Percentiles rank a stretch among this genome's conserved stretches.
phyloP scores from a whole-genome alignment of 2,329 filamentous ascomycete genomes.

The Trichocomaceae sp. region DNA sequence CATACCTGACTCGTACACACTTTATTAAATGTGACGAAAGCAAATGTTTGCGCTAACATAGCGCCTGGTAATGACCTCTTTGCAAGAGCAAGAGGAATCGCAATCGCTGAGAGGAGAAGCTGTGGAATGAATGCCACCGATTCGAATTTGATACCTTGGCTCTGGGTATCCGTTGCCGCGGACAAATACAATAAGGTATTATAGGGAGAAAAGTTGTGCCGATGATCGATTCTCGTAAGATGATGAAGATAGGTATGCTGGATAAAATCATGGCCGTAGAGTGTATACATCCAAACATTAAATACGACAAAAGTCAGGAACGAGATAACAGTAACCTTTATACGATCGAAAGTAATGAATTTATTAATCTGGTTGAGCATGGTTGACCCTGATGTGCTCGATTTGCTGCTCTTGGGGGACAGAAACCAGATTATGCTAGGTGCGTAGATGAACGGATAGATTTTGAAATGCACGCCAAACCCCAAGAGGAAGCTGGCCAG shows the following conservation, averaged over 20 bases:
- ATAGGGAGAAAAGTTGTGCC: slow-evolving; percentile 97
- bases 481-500: slow-evolving; percentile 72
- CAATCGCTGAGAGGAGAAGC: slow-evolving; percentile 67
- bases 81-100: slow-evolving; percentile 68
- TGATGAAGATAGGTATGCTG: slow-evolving; percentile 91
- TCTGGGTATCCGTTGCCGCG: slow-evolving; percentile 50
- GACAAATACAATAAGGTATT: slow-evolving; percentile 84
- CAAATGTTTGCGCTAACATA: slow-evolving; percentile 93
- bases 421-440: slow-evolving; percentile 46
- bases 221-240: slow-evolving; percentile 84
- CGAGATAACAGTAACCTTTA: slow-evolving; percentile 49
- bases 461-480: slow-evolving; percentile 90
- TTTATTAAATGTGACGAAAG: slow-evolving; percentile 97
- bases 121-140: slow-evolving; percentile 86
- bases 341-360: slow-evolving; percentile 35
- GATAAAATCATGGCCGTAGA: slow-evolving; percentile 75
- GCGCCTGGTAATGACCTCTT: slow-evolving; percentile 74
- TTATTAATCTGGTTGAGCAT: slow-evolving; percentile 17
- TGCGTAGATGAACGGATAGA: slow-evolving; percentile 96
- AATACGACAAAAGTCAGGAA: slow-evolving; percentile 65
- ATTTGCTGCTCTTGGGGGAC: slow-evolving; percentile 13
- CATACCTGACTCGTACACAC: slow-evolving; percentile 94
- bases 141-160: slow-evolving; percentile 50
- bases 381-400: neutral
- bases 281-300: slow-evolving; percentile 70